Base-by-base conservation (phyloP, 176 grass and related monocot genomes). In the Phyllostachys edulis region DNA sequence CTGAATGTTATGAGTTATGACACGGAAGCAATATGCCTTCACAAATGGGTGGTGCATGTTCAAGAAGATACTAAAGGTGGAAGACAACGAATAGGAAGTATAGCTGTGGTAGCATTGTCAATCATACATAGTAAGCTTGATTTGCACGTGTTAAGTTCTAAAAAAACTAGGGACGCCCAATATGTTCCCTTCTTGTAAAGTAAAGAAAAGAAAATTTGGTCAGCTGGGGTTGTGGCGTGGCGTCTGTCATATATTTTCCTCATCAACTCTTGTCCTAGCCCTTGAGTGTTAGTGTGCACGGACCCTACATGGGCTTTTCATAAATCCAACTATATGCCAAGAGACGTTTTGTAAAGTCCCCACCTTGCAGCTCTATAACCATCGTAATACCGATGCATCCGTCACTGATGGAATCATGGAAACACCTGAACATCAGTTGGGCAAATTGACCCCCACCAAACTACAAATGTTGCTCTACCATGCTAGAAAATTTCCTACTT, bases 391-490 rank as follows among this genome's bases (percentile, higher is more conserved):
- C n/a, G 49, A 74, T 71, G 20, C 67, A 54, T 8, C 14, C 21
- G 47, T 49, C 39, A 64, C 38, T 4, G 16, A 84, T 67, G 39
- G 57, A 78, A 36, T 32, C n/a, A 84, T 57, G 59, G 66, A 78
- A 36, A 29, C 29, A 20, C 29, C 23, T 49, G 76, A 64, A 47
- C 20, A 64, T 5, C 52, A 74, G 39, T 21, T 80, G 34, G 14
- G 61, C 3, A 18, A 27, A 55, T 57, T 42, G 66, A 69, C 34
- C 13, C 16, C 13, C 15, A 69, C 34, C 11, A 42, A 66, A 59
- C 9, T 47, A 63, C 15, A 26, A 45, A 78, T 12, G 38, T 63
- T 63, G 38, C n/a, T 78, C 56, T 42, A 77, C n/a, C 14, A 44
- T 23, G 34, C 78, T 80, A 69, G 12, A 70, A 27, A 26, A 20